phyloP scores from a whole-genome alignment of 169 alveolate species.

The Plasmodium vivax region DNA sequence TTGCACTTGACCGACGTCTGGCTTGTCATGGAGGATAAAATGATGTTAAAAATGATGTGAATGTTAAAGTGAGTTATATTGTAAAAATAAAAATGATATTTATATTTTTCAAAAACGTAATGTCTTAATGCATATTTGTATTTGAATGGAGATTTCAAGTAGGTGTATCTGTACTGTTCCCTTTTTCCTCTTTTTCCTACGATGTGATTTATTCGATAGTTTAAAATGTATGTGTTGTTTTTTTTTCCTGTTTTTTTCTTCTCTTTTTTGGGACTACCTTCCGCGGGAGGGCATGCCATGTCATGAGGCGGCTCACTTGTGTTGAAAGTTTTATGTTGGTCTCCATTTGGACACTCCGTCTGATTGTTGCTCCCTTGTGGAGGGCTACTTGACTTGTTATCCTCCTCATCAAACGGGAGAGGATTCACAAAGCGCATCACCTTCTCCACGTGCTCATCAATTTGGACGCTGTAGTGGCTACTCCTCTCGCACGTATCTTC shows the following conservation, averaged over 20 bases:
- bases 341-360: neutral
- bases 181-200: constrained; percentile 71
- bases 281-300: neutral
- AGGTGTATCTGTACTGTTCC: constrained; percentile 83
- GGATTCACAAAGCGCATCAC: constrained; percentile 25
- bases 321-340: neutral
- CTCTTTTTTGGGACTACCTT: neutral
- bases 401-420: neutral
- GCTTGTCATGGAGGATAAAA: constrained; percentile 70
- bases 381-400: neutral
- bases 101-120: constrained; percentile 84
- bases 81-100: constrained; percentile 76
- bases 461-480: constrained; percentile 15
- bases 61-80: constrained; percentile 76
- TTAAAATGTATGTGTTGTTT: constrained; percentile 4
- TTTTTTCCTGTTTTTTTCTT: neutral
- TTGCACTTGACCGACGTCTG: constrained; percentile 57
- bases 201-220: constrained; percentile 28
- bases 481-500: constrained; percentile 2
- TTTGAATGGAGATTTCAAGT: constrained; percentile 82
- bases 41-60: constrained; percentile 45
- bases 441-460: constrained; percentile 25
- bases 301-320: neutral
- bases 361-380: neutral
- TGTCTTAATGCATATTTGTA: constrained; percentile 85